phyloP scores from a whole-genome alignment of 768 basidiomycete genomes.

The Phlegmacium glaucopus region DNA sequence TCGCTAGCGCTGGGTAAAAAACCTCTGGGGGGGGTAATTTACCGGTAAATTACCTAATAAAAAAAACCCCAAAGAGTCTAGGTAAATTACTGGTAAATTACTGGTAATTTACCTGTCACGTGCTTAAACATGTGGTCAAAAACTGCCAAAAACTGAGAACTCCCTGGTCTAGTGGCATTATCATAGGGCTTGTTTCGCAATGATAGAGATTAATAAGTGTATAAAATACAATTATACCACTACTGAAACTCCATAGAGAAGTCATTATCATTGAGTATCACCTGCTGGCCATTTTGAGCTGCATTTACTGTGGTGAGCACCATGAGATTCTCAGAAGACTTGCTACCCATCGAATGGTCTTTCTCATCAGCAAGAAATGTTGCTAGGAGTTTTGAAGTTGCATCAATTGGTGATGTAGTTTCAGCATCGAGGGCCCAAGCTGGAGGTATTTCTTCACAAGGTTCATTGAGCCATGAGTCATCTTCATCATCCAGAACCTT shows the following conservation, averaged over 20 bases:
- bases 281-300: background rate
- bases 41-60: conserved; percentile 7
- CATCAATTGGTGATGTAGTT: background rate
- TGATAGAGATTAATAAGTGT: background rate
- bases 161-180: background rate
- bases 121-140: too few relatives aligned
- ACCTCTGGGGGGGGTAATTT: background rate
- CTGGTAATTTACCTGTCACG: too few relatives aligned
- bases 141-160: too few relatives aligned
- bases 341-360: background rate
- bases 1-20: conserved; percentile 9
- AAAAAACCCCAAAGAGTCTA: background rate
- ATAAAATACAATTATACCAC: background rate
- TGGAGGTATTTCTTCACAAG: too few relatives aligned
- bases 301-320: background rate
- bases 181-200: background rate
- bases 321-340: too few relatives aligned
- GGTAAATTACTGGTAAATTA: conserved; percentile 7
- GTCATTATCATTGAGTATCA: conserved; percentile 2
- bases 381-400: background rate
- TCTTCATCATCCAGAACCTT: conserved; percentile 1
- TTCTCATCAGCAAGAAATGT: conserved; percentile 1
- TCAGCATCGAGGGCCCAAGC: background rate
- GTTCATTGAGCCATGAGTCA: conserved; percentile 6
- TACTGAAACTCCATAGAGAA: conserved; percentile 5